Conservation (phyloP, 1,139 yeast species). For the Yamadazyma triangularis region DNA sequence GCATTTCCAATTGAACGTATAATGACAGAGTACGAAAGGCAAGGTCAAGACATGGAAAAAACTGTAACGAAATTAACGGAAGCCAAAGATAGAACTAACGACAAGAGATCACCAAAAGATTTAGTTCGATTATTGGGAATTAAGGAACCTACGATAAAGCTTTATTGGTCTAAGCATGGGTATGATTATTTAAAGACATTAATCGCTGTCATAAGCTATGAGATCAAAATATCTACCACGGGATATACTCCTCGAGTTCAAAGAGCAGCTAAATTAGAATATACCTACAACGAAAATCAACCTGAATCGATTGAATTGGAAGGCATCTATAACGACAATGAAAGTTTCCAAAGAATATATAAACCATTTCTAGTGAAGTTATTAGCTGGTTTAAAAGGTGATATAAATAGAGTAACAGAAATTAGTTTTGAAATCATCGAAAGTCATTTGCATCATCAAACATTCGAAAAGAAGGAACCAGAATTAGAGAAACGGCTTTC, state of each 20-base stretch:
- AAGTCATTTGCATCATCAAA: conserved; percentile 4
- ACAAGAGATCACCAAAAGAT: neutral
- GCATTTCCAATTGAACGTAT: neutral
- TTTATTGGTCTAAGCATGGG: conserved; percentile 4
- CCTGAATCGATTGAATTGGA: conserved; percentile 16
- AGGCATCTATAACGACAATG: conserved; percentile 16
- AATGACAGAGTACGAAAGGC: neutral
- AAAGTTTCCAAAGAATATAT: conserved; percentile 18
- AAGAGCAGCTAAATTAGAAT: conserved; percentile 11
- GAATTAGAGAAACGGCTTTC: neutral
- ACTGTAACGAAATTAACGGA: neutral
- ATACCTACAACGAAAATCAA: conserved; percentile 12
- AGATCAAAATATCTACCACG: conserved; percentile 3
- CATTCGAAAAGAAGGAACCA: conserved; percentile 2
- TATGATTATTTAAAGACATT: conserved; percentile 21
- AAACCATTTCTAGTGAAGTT: conserved; percentile 32
- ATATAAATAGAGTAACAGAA: conserved; percentile 27
- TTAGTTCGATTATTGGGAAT: too few species aligned
- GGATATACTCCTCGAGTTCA: conserved; percentile 16
- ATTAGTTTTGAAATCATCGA: conserved; percentile 14
- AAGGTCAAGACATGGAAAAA: neutral
- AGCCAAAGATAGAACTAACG: neutral
- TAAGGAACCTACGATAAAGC: too few species aligned
- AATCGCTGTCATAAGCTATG: conserved; percentile 23
- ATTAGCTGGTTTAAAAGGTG: conserved; percentile 36